These are phyloP conservation scores for Chamaecyparis obtusa DNA, from an alignment of 75 land plant genomes.

Conservation along the genomic window DNA sequence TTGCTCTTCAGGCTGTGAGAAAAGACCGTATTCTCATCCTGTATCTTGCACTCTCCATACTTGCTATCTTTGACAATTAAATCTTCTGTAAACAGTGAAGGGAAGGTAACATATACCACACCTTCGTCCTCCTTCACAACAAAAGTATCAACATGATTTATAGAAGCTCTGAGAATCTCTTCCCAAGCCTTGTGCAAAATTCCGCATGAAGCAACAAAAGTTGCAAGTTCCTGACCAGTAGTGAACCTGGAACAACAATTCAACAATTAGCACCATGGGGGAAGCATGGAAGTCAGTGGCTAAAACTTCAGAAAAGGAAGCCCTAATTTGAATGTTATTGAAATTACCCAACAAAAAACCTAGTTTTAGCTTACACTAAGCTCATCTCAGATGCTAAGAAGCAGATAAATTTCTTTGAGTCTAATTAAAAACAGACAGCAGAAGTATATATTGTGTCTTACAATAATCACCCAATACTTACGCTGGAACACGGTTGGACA, in stretches of 20 bases:
- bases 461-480: too few species aligned
- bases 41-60: neutral
- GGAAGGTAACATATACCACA: neutral
- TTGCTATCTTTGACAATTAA: neutral
- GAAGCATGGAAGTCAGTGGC: neutral
- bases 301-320: neutral
- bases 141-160: neutral
- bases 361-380: too few species aligned
- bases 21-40: neutral
- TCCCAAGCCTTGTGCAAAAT: neutral
- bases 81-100: neutral
- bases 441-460: too few species aligned
- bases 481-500: too few species aligned
- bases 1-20: neutral
- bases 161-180: neutral
- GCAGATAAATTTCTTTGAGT: too few species aligned
- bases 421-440: too few species aligned
- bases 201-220: neutral
- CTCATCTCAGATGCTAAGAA: too few species aligned
- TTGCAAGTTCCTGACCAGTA: neutral
- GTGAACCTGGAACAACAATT: neutral
- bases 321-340: neutral
- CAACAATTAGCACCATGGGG: neutral
- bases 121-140: slow-evolving; percentile 3
- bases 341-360: neutral